These are phyloP conservation scores for Ascomycota sp. DNA, from an alignment of 2,329 filamentous ascomycete species.

Conservation along the genomic window DNA sequence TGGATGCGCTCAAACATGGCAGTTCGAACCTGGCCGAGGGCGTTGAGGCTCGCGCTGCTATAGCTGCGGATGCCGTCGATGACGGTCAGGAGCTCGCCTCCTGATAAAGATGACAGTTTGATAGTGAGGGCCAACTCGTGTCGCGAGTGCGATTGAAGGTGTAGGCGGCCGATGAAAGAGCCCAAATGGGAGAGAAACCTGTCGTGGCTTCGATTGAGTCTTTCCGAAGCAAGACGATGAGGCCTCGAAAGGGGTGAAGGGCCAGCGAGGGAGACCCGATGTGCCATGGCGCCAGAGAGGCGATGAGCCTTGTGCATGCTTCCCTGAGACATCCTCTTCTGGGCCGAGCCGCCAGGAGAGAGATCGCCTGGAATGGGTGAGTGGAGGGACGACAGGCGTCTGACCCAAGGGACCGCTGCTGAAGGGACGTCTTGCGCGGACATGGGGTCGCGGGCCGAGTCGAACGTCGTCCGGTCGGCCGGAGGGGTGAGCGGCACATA, in stretches of 20 bases:
- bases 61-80: constrained; percentile 68
- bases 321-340: constrained; percentile 16
- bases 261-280: constrained; percentile 58
- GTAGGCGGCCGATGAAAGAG: constrained; percentile 76
- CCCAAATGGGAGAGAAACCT: constrained; percentile 77
- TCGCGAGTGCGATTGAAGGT: constrained; percentile 80
- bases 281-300: constrained; percentile 36
- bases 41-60: constrained; percentile 45
- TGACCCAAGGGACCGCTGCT: constrained; percentile 14
- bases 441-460: too few species aligned
- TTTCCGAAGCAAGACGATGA: constrained; percentile 64
- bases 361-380: constrained; percentile 11
- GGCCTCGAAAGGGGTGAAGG: constrained; percentile 41
- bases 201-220: constrained; percentile 63
- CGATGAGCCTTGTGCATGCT: constrained; percentile 20
- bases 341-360: constrained; percentile 8
- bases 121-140: constrained; percentile 67
- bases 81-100: constrained; percentile 57
- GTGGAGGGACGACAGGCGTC: constrained; percentile 25
- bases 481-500: constrained; percentile 42
- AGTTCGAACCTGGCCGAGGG: constrained; percentile 47
- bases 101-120: constrained; percentile 64
- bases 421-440: neutral
- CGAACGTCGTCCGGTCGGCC: constrained; percentile 32
- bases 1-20: constrained; percentile 64